Base-by-base conservation (phyloP, 768 basidiomycete species). In the Podaxis rugospora region DNA sequence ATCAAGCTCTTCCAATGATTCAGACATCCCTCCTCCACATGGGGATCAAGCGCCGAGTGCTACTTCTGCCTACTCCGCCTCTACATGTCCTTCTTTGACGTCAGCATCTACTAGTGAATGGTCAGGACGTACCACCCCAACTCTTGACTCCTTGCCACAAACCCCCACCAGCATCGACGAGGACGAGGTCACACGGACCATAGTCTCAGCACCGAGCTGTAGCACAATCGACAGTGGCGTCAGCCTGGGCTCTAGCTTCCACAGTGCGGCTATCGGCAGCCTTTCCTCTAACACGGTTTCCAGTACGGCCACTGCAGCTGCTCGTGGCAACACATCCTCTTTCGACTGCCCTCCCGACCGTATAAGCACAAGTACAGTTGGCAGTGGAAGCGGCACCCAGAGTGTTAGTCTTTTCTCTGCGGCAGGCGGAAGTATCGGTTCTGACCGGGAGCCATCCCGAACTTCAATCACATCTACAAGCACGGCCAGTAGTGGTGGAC, bases 101-200 rank as follows among this genome's bases (percentile, higher is more conserved):
- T 68, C 65, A 6, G 62, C 65, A 32, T 66, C 67, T 56, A 55
- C 62, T 14, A 67, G 59, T 35, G 66, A 68, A 11, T 69, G 68
- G 32, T 62, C 68, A 11, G 63, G 59, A 39, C 63, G 66, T 39
- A 56, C 66, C 49, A 67, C 68, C 18, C 68, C 69, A 13, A 68
- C 67, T 32, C 50, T 63, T 39, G 66, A 63, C 10, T 69, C 68
- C 28, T 60, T 62, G n/a, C 64, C 69, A 21, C 72, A 73, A 62
- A 78, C 76, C 23, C 76, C 76, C 14, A 75, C 72, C 37, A 69
- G 66, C 28, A 59, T 65, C 10, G 71, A 74, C 58, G 70, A 69
- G 25, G 64, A 46, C 14, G 59, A 61, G 21, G 28, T 27, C 10
- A 49, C 42, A 36, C 52, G 44, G 0, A 55, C 47, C 2, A 61